These are phyloP conservation scores for Gryganskiella cystojenkinii DNA, from an alignment of 192 early-diverging fungal genomes.

Conservation along the genomic window DNA sequence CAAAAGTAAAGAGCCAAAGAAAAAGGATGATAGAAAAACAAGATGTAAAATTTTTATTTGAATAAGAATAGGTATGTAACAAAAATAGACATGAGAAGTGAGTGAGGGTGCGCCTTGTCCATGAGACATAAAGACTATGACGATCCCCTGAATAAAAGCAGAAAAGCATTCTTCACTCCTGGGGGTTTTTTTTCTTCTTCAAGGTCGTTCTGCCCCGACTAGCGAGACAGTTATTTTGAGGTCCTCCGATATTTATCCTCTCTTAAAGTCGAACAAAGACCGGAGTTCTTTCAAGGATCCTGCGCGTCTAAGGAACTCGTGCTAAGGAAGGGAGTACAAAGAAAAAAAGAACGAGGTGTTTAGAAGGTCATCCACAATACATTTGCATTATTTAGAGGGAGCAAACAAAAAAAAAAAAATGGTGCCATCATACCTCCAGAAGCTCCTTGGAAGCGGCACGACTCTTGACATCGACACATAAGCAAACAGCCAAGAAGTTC, in stretches of 20 bases:
- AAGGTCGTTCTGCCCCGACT: no score
- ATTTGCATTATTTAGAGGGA: neutral
- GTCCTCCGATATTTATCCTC: slow-evolving; percentile 22
- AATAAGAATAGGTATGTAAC: no score
- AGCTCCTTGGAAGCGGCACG: slow-evolving; percentile 83
- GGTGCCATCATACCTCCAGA: slow-evolving; percentile 74
- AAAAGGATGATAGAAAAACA: neutral
- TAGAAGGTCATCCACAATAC: neutral
- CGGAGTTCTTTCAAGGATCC: slow-evolving; percentile 29
- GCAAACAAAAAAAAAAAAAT: slow-evolving; percentile 7
- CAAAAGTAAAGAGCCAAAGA: neutral
- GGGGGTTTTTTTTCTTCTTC: no score
- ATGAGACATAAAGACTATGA: no score
- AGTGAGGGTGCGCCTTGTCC: no score
- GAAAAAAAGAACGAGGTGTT: neutral
- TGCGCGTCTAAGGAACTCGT: slow-evolving; percentile 71
- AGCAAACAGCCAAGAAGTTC: slow-evolving; percentile 87
- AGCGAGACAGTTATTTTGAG: no score
- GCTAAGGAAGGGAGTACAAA: slow-evolving; percentile 55
- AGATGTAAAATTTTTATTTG: neutral
- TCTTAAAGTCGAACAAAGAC: slow-evolving; percentile 44
- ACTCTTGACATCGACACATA: slow-evolving; percentile 89
- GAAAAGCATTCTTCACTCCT: no score
- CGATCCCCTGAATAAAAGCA: no score
- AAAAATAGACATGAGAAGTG: no score